Conservation (phyloP, 352 stramenopile species). For the Globisporangium orthogonon region DNA sequence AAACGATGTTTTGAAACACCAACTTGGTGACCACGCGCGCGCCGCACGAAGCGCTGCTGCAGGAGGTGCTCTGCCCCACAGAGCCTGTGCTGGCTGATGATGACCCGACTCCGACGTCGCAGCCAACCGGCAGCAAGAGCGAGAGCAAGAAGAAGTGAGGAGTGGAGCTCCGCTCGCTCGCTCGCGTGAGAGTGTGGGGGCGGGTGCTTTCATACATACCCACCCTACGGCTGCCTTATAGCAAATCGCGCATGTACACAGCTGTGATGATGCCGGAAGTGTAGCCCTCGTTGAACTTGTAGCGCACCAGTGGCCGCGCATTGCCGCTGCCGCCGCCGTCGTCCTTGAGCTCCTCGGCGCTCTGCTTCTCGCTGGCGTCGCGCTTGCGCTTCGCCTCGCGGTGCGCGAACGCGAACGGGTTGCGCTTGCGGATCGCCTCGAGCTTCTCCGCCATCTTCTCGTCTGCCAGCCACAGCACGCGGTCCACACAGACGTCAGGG, state of each 20-base stretch:
- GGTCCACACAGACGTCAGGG: not conserved
- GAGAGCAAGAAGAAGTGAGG: constrained; percentile 42
- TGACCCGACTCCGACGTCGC: not conserved
- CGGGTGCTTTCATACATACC: too few species aligned
- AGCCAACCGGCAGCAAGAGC: constrained; percentile 11
- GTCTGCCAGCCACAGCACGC: constrained; percentile 19
- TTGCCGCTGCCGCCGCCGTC: constrained; percentile 12
- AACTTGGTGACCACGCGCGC: too few species aligned
- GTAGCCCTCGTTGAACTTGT: constrained; percentile 90
- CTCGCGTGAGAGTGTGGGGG: not conserved
- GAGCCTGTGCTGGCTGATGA: constrained; percentile 8
- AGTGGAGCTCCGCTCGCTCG: not conserved
- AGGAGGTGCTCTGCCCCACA: constrained; percentile 60
- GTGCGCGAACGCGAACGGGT: constrained; percentile 76
- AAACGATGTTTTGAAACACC: too few species aligned
- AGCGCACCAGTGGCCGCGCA: constrained; percentile 52
- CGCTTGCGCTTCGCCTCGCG: constrained; percentile 78
- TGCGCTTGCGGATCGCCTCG: constrained; percentile 56
- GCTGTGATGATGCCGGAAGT: constrained; percentile 86
- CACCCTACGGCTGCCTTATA: constrained; percentile 23
- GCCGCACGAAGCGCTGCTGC: constrained; percentile 36
- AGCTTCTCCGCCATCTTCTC: constrained; percentile 54
- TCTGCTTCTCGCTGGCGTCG: constrained; percentile 32
- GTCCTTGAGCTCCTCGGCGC: constrained; percentile 18
- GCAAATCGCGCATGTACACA: constrained; percentile 83